Evolutionary conservation across 2,329 filamentous ascomycete genomes (phyloP).

Genomic region (Xylariaceae sp.): DNA sequence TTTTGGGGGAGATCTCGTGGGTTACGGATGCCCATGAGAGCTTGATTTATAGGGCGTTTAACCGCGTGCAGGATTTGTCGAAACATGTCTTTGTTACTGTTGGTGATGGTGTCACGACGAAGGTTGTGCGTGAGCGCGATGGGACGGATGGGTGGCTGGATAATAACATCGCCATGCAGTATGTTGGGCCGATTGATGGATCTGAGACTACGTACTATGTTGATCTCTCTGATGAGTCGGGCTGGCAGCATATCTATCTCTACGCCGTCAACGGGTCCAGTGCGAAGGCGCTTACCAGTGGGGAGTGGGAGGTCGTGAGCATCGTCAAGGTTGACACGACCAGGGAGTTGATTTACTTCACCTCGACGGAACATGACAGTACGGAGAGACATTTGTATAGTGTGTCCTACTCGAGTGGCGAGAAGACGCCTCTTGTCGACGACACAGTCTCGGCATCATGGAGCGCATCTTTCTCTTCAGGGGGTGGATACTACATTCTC

Average conservation of each 20-base stretch:
- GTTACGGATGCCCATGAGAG: conserved; percentile 56
- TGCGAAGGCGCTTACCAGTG: conserved; percentile 54
- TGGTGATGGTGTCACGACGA: conserved; percentile 40
- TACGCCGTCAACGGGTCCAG: conserved; percentile 53
- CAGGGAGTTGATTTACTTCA: conserved; percentile 56
- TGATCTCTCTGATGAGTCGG: conserved; percentile 60
- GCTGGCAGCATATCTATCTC: conserved; percentile 62
- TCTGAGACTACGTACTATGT: conserved; percentile 50
- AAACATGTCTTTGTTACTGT: conserved; percentile 56
- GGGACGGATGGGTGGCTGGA: conserved; percentile 59
- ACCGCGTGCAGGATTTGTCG: conserved; percentile 62
- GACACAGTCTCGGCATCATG: conserved; percentile 54
- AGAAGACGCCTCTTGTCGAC: conserved; percentile 57
- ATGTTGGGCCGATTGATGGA: conserved; percentile 44
- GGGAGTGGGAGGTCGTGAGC: conserved; percentile 59
- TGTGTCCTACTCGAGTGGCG: conserved; percentile 51
- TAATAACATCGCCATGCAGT: conserved; percentile 51
- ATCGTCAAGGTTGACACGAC: conserved; percentile 56
- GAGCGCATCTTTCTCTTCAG: conserved; percentile 59
- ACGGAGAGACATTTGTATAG: conserved; percentile 65
- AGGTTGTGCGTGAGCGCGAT: conserved; percentile 50
- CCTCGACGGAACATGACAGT: conserved; percentile 59
- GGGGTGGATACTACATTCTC: conserved; percentile 60
- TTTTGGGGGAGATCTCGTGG: conserved; percentile 65
- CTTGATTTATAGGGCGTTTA: conserved; percentile 61